A percentile compares a stretch with the other conserved stretches of the same genome.
Evolutionary conservation across 2,329 filamentous ascomycete species (phyloP).

Genomic region (Sarocladium brachiariae): DNA sequence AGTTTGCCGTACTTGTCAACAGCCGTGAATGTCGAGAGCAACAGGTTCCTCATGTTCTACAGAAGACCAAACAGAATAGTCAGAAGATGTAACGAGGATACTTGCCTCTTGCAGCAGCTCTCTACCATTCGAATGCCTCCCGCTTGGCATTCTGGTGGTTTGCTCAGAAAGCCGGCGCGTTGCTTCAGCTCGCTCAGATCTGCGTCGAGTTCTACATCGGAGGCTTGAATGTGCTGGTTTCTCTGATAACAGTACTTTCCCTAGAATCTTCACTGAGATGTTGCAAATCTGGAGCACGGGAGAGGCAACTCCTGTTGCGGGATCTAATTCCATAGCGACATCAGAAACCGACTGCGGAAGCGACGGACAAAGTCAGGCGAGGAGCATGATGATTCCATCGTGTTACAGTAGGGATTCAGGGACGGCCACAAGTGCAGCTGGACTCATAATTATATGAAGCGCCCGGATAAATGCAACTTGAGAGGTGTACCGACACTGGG

Average conservation of each 20-base stretch:
- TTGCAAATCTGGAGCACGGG: background rate
- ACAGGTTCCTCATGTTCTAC: background rate
- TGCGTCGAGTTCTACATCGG: background rate
- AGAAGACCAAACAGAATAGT: too few species aligned
- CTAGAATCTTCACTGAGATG: background rate
- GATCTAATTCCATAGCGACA: background rate
- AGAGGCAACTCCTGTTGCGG: background rate
- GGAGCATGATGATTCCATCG: too few species aligned
- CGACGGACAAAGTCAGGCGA: too few species aligned
- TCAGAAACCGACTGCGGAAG: too few species aligned
- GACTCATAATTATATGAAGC: too few species aligned
- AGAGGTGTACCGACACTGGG: background rate
- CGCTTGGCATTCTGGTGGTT: background rate
- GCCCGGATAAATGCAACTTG: too few species aligned
- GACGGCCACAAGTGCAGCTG: too few species aligned
- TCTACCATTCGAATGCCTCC: background rate
- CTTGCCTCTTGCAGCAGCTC: background rate
- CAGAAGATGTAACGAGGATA: background rate
- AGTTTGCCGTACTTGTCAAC: background rate
- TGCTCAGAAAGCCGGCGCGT: background rate
- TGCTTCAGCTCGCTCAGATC: background rate
- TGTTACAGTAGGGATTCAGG: too few species aligned
- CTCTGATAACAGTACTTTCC: background rate
- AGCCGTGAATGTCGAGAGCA: background rate
- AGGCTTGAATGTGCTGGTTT: background rate